Conservation (phyloP, 1,284 basidiomycete genomes). For the Malassezia brasiliensis region DNA sequence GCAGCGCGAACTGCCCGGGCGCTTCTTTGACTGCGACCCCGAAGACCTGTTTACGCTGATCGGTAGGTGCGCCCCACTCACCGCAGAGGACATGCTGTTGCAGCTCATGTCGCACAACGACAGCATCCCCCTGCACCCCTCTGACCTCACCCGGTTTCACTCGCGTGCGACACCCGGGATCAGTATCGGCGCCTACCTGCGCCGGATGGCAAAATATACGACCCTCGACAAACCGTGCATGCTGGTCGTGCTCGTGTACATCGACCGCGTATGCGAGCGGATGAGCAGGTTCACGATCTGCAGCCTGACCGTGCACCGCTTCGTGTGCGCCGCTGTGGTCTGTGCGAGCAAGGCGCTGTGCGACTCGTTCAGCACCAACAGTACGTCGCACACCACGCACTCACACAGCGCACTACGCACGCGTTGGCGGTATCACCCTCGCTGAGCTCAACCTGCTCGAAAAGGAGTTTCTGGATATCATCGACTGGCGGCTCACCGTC, state of each 20-base stretch:
- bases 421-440: slow-evolving; percentile 44
- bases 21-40: slow-evolving; percentile 39
- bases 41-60: slow-evolving; percentile 43
- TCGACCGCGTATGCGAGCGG: slow-evolving; percentile 44
- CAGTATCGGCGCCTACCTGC: slow-evolving; percentile 37
- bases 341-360: slow-evolving; percentile 45
- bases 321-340: slow-evolving; percentile 44
- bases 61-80: slow-evolving; percentile 15
- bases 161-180: slow-evolving; percentile 45
- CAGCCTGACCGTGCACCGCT: slow-evolving; percentile 45
- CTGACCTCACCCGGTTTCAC: slow-evolving; percentile 44
- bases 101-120: slow-evolving; percentile 45
- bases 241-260: slow-evolving; percentile 45
- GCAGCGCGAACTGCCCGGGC: slow-evolving; percentile 23
- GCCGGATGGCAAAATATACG: slow-evolving; percentile 45
- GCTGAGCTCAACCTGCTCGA: slow-evolving; percentile 47
- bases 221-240: slow-evolving; percentile 44
- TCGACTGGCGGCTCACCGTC: slow-evolving; percentile 44
- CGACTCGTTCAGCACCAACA: slow-evolving; percentile 46
- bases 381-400: slow-evolving; percentile 11
- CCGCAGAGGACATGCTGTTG: slow-evolving; percentile 39
- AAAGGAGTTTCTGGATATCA: slow-evolving; percentile 44
- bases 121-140: slow-evolving; percentile 41
- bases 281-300: slow-evolving; percentile 45
- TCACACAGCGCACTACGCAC: slow-evolving; percentile 37